Base-by-base conservation (phyloP, 1,139 yeast genomes). In the Candida sp. region DNA sequence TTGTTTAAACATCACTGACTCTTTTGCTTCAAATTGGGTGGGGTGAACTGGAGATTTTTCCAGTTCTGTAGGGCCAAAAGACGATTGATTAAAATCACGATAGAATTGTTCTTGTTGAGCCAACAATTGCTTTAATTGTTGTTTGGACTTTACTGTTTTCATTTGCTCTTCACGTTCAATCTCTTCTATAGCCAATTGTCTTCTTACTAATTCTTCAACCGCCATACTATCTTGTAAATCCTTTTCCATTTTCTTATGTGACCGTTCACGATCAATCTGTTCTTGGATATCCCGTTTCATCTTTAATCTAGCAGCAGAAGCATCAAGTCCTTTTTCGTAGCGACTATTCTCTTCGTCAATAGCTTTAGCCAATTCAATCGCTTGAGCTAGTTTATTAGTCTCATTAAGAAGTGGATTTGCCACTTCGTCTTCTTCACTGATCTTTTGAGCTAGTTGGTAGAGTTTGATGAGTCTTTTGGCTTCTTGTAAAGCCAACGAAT, bases 51-150 rank as follows among this genome's bases (percentile, higher is more conserved):
- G 29, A 7, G 29, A 25, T 8, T 7, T 7, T 25, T 25, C 11
- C 29, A 25, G 11, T 11, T 7, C 11, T 8, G 7, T 11, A 8
- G 29, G 11, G 11, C 11, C 29, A 25, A 8, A 25, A 11, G 29
- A 25, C 11, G 29, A 25, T 25, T 25, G 29, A 11, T 25, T 11
- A 12, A 32, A 32, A 32, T 32, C 34, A 32, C 19, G 19, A 22
- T 61, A 48, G 47, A 57, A 54, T 39, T 58, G 56, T 47, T 55
- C 56, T 45, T 53, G 58, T 45, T 54, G 53, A 38, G 46, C 38
- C 19, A 41, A 29, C 21, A 38, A 48, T 9, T 45, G 38, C 11
- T 51, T 45, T 33, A 49, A 48, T 33, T 45, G 48, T 41, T 45
- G 44, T 29, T 43, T 36, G 35, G 39, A 37, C 30, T 27, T 22